A percentile compares a stretch with the other conserved stretches of the same genome.
phyloP scores from a whole-genome alignment of 1,284 basidiomycete species.

The Entoloma clypeatum region DNA sequence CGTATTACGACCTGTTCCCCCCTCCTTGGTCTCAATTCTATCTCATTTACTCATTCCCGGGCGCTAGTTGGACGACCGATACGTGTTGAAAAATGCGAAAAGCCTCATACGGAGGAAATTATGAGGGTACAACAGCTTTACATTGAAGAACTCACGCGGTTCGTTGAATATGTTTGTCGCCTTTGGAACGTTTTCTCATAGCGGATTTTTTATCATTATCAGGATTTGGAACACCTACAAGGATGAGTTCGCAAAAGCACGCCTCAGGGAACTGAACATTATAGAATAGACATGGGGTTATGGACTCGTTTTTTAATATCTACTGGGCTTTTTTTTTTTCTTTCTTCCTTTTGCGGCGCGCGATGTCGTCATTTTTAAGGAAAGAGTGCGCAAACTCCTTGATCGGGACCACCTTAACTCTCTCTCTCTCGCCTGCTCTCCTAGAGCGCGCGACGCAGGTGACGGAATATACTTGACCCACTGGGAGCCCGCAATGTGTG shows the following conservation, averaged over 20 bases:
- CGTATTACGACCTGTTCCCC: constrained; percentile 34
- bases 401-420: too few relatives aligned
- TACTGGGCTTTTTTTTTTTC: too few relatives aligned
- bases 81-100: constrained; percentile 70
- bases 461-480: too few relatives aligned
- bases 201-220: constrained; percentile 5
- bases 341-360: too few relatives aligned
- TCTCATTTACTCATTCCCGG: constrained; percentile 3
- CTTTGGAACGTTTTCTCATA: constrained; percentile 4
- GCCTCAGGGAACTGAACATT: constrained; percentile 69
- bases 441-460: too few relatives aligned
- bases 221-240: constrained; percentile 97
- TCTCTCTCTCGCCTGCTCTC: too few relatives aligned
- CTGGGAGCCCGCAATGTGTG: too few relatives aligned
- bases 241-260: constrained; percentile 75
- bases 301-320: too few relatives aligned
- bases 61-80: constrained; percentile 82
- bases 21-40: background rate
- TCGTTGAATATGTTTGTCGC: constrained; percentile 19
- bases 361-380: too few relatives aligned
- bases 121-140: constrained; percentile 81
- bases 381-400: too few relatives aligned
- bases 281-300: constrained; percentile 60
- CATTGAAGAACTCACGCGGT: constrained; percentile 90
- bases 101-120: constrained; percentile 81